Evolutionary conservation across 257 asterid genomes (phyloP), one percentile per base, ranked within the genome.

Genomic region (Nicotiana noctiflora): DNA sequence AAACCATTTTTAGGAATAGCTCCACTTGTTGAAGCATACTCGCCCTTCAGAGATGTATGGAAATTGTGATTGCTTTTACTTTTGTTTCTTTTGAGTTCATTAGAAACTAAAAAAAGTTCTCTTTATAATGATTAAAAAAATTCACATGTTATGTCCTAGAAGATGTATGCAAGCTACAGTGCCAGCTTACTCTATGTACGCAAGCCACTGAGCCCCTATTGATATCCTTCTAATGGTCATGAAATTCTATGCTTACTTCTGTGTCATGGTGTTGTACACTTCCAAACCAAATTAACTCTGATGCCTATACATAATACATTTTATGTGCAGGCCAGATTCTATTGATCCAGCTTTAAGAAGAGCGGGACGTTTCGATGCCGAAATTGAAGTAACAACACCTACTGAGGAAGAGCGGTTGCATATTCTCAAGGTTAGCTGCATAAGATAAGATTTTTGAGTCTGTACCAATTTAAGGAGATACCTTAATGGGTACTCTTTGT

Each of bases 261-360:
- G 56, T 40, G 57, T 68, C 32, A 68, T 68, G 77, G 32, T 68
- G 34, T 13, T 2, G 14, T 23, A 46, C 40, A 0, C 37, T 21
- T 68, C n/a, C n/a, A 8, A 61, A 32, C 56, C 63, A 18, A 51
- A 79, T 79, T 46, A 63, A 79, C 8, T 1, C 25, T 62, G 57
- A 52, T 0, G 37, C 18, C 60, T 25, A 27, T 27, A 2, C 62
- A 68, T 75, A n/a, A 27, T 27, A 2, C 62, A 68, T 75, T 81
- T 66, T 67, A 19, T 88, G 75, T 86, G 46, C 88, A 93, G 99
- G 84, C 94, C 90, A 77, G 97, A 95, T 83, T 84, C 96, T 75
- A 86, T 95, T 79, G 98, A 95, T 88, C 97, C 99, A 68, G 97
- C 97, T 56, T 91, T 93, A 63, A 91, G 99, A 85, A 95, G 98